These are phyloP conservation scores for Colletotrichum gloeosporioides DNA, from an alignment of 2,329 filamentous ascomycete genomes.

Conservation along the genomic window DNA sequence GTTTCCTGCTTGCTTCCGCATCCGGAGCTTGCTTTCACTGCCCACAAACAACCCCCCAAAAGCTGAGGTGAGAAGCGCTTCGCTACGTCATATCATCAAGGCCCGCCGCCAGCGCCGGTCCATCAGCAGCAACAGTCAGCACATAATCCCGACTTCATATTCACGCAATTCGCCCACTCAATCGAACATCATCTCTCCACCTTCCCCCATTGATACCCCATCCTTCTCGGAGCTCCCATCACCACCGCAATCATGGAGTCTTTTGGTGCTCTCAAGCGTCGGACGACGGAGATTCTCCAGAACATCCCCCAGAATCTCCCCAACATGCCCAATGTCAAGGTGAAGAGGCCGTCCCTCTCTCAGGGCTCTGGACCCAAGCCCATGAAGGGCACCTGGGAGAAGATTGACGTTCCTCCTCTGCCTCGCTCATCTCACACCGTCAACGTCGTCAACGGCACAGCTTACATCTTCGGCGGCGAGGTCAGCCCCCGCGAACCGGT, in stretches of 20 bases:
- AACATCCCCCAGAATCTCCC: conserved; percentile 54
- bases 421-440: conserved; percentile 78
- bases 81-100: conserved; percentile 19
- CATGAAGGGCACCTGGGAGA: conserved; percentile 66
- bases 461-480: conserved; percentile 82
- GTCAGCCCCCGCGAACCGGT: conserved; percentile 67
- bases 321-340: conserved; percentile 31
- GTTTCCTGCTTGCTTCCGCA: background rate
- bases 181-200: background rate
- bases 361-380: conserved; percentile 26
- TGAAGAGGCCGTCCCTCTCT: conserved; percentile 22
- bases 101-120: background rate
- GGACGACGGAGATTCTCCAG: conserved; percentile 57
- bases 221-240: background rate
- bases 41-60: background rate
- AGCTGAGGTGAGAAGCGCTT: conserved; percentile 5
- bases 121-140: conserved; percentile 10
- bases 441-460: conserved; percentile 59
- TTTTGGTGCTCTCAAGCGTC: conserved; percentile 58
- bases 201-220: background rate
- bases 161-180: background rate
- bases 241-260: conserved; percentile 49
- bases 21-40: background rate
- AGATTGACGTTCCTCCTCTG: conserved; percentile 59
- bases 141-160: conserved; percentile 12